Evolutionary conservation across 192 early-diverging fungal species (phyloP), one percentile per base, ranked within the genome.

Genomic region (Helicostylum pulchrum): DNA sequence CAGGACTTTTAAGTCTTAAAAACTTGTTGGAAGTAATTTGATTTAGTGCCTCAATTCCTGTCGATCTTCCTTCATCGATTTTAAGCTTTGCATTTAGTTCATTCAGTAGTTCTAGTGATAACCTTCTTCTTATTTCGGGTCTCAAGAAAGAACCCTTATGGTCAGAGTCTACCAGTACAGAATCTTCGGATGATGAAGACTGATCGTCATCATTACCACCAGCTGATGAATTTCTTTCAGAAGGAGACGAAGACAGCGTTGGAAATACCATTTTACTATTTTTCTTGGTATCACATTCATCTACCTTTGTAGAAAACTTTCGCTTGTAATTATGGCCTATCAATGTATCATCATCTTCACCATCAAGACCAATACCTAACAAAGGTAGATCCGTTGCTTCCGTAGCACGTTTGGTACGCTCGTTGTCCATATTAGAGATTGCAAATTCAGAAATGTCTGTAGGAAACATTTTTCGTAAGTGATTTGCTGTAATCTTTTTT

Each of bases 381-480:
- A 76, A 19, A 23, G 83, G 80, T 9, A 85, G 56, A 47, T 85
- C 83, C 14, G 76, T 71, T 20, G 76, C 65, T 39, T 72, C 62
- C 15, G 73, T 70, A 1, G 78, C 78, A 49, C 74, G 58, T 26
- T 78, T 67, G 10, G 71, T 70, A 6, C 78, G 70, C 61, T 77
- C 72, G 11, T 76, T 62, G 7, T 66, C 53, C 54, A 66, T 55
- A 23, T 43, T 36, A 11, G 45, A 23, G 8, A 66, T 49, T 9
- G 45, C 44, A 42, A 20, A 34, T 44, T 64, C 63, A 1, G 54
- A 49, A 34, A 57, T 4, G 7, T 73, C 71, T 7, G 66, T 80
- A 14, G 78, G 77, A 71, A 90, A 88, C 67, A 92, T 80, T 11
- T 85, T 75, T 58, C 74, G 78, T 10, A 91, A 53, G 46, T 92